These are phyloP conservation scores for Starmerella vaccinii DNA, from an alignment of 805 yeast species.

Conservation along the genomic window DNA sequence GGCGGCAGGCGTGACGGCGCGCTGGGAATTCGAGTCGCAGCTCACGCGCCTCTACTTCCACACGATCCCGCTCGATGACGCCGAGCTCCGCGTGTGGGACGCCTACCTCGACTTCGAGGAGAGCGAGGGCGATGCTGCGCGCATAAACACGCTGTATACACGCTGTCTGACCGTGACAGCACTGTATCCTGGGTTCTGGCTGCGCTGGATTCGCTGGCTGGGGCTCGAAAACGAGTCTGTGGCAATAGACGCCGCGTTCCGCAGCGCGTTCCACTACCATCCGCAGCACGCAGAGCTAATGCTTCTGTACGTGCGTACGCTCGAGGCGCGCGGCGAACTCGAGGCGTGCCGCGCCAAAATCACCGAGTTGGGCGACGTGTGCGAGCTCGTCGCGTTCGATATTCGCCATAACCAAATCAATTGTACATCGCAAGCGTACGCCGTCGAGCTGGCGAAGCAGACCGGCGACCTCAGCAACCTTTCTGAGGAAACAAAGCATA, in stretches of 20 bases:
- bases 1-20: constrained; percentile 43
- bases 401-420: neutral
- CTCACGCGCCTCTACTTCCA: constrained; percentile 53
- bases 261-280: constrained; percentile 11
- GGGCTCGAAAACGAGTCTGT: neutral
- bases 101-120: constrained; percentile 52
- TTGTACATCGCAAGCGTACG: neutral
- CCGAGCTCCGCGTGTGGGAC: constrained; percentile 48
- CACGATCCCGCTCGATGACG: constrained; percentile 37
- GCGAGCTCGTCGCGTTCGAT: constrained; percentile 14
- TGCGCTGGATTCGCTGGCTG: constrained; percentile 51
- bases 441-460: constrained; percentile 4
- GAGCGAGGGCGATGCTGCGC: constrained; percentile 25
- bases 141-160: constrained; percentile 48
- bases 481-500: neutral
- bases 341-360: constrained; percentile 12
- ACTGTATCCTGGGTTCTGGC: constrained; percentile 54
- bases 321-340: constrained; percentile 14
- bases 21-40: constrained; percentile 70
- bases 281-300: constrained; percentile 7
- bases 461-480: constrained; percentile 1
- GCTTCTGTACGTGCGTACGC: neutral
- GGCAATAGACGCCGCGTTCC: neutral
- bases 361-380: neutral
- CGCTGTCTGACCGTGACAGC: constrained; percentile 53